These are phyloP conservation scores for Volvox africanus DNA, from an alignment of 139 green algal species.

Conservation along the genomic window DNA sequence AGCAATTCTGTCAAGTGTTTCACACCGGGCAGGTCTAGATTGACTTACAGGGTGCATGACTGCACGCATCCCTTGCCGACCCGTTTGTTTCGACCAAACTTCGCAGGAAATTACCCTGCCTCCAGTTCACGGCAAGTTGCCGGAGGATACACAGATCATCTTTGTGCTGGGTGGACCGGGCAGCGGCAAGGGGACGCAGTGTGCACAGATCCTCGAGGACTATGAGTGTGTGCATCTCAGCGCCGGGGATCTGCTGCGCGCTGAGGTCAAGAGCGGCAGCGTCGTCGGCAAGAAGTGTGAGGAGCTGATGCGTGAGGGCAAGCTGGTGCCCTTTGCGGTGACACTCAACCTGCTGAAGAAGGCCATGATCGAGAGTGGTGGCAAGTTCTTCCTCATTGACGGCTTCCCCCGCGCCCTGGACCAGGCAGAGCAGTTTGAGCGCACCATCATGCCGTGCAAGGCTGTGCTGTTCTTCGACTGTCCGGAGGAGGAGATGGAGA, in stretches of 20 bases:
- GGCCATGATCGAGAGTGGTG: slow-evolving; percentile 75
- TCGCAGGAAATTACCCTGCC: slow-evolving; percentile 44
- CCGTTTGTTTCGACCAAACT: no score
- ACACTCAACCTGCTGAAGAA: slow-evolving; percentile 83
- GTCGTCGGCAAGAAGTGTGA: slow-evolving; percentile 76
- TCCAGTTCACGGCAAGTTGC: slow-evolving; percentile 44
- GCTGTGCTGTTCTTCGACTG: slow-evolving; percentile 63
- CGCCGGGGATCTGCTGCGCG: slow-evolving; percentile 83
- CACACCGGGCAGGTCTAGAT: no score
- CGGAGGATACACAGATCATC: slow-evolving; percentile 56
- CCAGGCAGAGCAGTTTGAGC: slow-evolving; percentile 84
- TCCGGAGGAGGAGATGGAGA: slow-evolving; percentile 83
- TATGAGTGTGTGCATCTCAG: slow-evolving; percentile 66
- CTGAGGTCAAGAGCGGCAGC: slow-evolving; percentile 77
- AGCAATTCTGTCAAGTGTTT: no score
- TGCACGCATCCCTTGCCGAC: no score
- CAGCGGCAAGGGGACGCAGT: slow-evolving; percentile 71
- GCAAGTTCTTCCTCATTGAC: slow-evolving; percentile 90
- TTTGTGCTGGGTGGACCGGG: slow-evolving; percentile 70
- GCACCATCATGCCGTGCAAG: slow-evolving; percentile 60
- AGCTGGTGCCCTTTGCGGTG: slow-evolving; percentile 82
- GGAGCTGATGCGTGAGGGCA: slow-evolving; percentile 86
- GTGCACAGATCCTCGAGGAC: slow-evolving; percentile 60
- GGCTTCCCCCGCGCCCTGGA: slow-evolving; percentile 92
- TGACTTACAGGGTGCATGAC: no score